A percentile compares a stretch with the other conserved stretches of the same genome.
phyloP scores from a whole-genome alignment of 1,284 basidiomycete species.

The Ustilago nuda region DNA sequence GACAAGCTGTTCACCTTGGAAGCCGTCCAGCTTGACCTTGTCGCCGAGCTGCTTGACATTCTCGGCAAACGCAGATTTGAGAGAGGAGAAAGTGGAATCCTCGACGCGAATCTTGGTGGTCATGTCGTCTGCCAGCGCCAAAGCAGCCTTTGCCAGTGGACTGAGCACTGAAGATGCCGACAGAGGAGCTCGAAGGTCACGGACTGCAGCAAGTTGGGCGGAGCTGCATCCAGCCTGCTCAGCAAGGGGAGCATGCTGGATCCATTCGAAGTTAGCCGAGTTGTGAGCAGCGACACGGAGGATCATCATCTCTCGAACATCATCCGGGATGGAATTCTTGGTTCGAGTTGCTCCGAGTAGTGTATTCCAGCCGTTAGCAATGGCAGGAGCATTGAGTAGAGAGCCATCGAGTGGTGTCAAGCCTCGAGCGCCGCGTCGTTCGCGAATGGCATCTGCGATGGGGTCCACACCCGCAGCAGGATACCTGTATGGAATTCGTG shows the following conservation, averaged over 20 bases:
- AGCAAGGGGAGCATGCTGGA: constrained; percentile 70
- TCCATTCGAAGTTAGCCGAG: constrained; percentile 71
- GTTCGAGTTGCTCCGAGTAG: constrained; percentile 70
- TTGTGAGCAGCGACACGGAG: constrained; percentile 71
- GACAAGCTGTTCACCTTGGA: constrained; percentile 43
- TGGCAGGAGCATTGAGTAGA: constrained; percentile 69
- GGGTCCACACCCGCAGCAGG: constrained; percentile 67
- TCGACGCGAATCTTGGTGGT: constrained; percentile 58
- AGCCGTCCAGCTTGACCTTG: constrained; percentile 58
- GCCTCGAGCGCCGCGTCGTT: constrained; percentile 69
- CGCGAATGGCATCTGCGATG: constrained; percentile 70
- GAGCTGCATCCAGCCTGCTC: constrained; percentile 69
- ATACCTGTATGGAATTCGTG: constrained; percentile 67
- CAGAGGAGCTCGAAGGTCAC: constrained; percentile 60
- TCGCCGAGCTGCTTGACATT: constrained; percentile 65
- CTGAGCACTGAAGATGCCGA: constrained; percentile 39
- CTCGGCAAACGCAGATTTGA: constrained; percentile 49
- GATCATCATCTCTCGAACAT: constrained; percentile 71
- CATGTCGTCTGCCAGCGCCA: constrained; percentile 70
- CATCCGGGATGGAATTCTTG: constrained; percentile 69
- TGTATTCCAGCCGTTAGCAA: constrained; percentile 70
- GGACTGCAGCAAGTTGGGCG: constrained; percentile 69
- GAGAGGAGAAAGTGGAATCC: constrained; percentile 39
- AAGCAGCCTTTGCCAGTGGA: constrained; percentile 63
- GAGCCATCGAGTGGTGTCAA: constrained; percentile 70